Evolutionary conservation across 2,329 filamentous ascomycete species (phyloP), one percentile per base, ranked within the genome.

Genomic region (Pseudogymnoascus sp.): DNA sequence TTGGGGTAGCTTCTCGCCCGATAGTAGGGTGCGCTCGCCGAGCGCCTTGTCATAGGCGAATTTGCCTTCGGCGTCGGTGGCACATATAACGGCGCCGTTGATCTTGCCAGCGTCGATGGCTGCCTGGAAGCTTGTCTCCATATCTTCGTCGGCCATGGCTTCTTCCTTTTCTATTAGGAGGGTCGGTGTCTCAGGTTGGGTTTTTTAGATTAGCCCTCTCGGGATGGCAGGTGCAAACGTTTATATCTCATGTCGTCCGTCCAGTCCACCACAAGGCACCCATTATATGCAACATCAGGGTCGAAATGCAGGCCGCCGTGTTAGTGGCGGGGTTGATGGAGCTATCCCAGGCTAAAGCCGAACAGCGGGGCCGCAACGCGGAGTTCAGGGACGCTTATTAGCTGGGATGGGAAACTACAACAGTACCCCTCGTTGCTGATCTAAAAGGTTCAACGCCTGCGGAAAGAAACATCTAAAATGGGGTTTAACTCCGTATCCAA

Each of bases 81-180:
- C 76, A 60, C 72, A 77, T 42, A 80, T 67, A 5, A 79, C 67
- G 31, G 73, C 78, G 13, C 77, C 77, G 36, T 76, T 73, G 68
- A 80, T 76, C 62, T 74, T 77, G 61, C 75, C 75, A 1, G 72
- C 67, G n/a, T 75, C 71, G 58, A 80, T 77, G 60, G 77, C 76
- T 4, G 71, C 67, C 60, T 76, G 71, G 61, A 77, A 72, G 60
- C 62, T 68, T 2, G 70, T 68, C 25, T 79, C 77, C 58, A 79
- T 76, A 40, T 70, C 39, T 39, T 63, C 39, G 40, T 63, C 60
- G 52, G 62, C 52, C 63, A 62, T 60, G 12, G 60, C 29, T 18
- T 33, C 13, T 18, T 31, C 9, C n/a, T 33, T 15, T 48, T 33
- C 9, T 18, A 9, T 18, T 18, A 31, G 4, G 25, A 10, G 3